A percentile compares a stretch with the other conserved stretches of the same genome.
Conservation (phyloP, 2,329 filamentous ascomycete species). For the Trichoderma koningiopsis region DNA sequence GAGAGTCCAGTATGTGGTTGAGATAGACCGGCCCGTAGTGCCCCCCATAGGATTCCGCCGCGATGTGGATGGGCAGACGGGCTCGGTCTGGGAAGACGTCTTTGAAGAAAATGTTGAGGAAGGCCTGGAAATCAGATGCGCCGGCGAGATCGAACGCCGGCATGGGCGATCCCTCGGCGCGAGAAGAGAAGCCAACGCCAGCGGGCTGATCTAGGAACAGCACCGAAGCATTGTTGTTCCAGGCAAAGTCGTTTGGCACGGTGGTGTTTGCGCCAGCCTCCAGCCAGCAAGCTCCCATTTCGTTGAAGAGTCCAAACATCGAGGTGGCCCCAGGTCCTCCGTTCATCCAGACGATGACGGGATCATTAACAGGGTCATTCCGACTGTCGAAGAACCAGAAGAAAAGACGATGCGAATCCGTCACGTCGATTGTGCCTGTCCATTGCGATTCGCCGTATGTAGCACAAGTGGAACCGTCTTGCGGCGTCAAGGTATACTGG, state of each 20-base stretch:
- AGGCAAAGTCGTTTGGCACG: slow-evolving; percentile 27
- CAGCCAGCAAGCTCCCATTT: slow-evolving; percentile 29
- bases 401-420: slow-evolving; percentile 28
- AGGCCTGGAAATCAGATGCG: slow-evolving; percentile 51
- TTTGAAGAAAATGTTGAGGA: slow-evolving; percentile 50
- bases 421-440: slow-evolving; percentile 32
- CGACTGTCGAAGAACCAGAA: slow-evolving; percentile 36
- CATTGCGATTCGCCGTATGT: slow-evolving; percentile 29
- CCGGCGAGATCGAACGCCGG: slow-evolving; percentile 45
- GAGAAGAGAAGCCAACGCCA: slow-evolving; percentile 60
- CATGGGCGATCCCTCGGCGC: slow-evolving; percentile 29
- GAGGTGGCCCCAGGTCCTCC: slow-evolving; percentile 30
- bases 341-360: slow-evolving; percentile 53
- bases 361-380: slow-evolving; percentile 32
- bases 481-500: slow-evolving; percentile 23
- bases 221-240: slow-evolving; percentile 39
- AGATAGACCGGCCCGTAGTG: slow-evolving; percentile 43
- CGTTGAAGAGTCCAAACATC: slow-evolving; percentile 26
- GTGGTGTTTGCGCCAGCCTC: slow-evolving; percentile 6
- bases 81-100: slow-evolving; percentile 46
- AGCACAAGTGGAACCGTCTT: slow-evolving; percentile 25
- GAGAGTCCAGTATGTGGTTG: slow-evolving; percentile 28
- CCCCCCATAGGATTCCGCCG: slow-evolving; percentile 44
- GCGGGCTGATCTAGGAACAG: slow-evolving; percentile 54
- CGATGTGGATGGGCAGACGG: slow-evolving; percentile 46